phyloP scores from a whole-genome alignment of 495 filamentous ascomycete species.

The Aspergillus steynii region DNA sequence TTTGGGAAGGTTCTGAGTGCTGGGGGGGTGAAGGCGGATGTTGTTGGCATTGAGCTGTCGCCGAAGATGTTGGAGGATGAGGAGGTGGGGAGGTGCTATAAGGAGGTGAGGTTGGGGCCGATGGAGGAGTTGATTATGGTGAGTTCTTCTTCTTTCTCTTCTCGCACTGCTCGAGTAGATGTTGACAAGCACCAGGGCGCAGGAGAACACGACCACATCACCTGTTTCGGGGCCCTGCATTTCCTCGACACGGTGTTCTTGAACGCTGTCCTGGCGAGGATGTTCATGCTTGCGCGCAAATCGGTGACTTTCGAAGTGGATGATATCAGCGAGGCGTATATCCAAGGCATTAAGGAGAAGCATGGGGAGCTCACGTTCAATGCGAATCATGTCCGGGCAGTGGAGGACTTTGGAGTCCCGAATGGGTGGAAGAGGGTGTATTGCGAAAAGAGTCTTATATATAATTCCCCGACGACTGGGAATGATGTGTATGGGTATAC shows the following conservation, averaged over 20 bases:
- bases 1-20: not conserved
- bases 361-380: not conserved
- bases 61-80: conserved; percentile 16
- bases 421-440: conserved; percentile 1
- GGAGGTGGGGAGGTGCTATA: not conserved
- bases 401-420: conserved; percentile 1
- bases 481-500: not conserved
- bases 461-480: not conserved
- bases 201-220: not conserved
- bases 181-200: too few relatives aligned
- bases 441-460: not conserved
- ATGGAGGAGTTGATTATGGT: conserved; percentile 5
- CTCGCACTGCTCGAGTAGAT: too few relatives aligned
- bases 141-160: not conserved
- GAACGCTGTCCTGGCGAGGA: conserved; percentile 1
- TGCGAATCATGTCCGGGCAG: not conserved
- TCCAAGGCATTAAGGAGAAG: not conserved
- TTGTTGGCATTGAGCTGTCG: not conserved
- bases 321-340: not conserved
- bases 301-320: not conserved
- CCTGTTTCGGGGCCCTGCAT: not conserved
- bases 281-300: conserved; percentile 1
- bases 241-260: not conserved
- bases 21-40: not conserved
- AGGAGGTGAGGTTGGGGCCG: not conserved